Base-by-base conservation (phyloP, 2,329 filamentous ascomycete genomes). In the Thelonectria olida region DNA sequence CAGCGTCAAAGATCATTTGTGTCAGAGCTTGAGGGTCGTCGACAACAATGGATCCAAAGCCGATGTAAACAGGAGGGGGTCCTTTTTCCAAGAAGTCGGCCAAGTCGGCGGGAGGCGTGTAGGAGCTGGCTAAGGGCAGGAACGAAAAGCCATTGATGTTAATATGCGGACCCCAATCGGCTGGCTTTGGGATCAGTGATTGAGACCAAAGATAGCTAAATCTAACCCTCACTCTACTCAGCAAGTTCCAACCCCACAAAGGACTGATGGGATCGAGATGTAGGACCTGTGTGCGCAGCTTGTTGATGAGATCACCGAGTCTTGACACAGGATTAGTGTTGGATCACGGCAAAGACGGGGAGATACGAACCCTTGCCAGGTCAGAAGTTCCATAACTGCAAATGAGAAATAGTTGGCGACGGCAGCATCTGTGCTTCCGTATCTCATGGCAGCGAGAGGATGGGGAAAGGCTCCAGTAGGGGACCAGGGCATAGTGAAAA, bases 171-270 rank as follows among this genome's bases (percentile, higher is more conserved):
- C 79, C 82, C 88, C 88, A 90, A 65, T 90, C 88, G 4, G 78
- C 75, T 0, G 88, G 88, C 66, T 90, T 90, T 0, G 87, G 84
- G n/a, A 90, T 87, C 19, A 90, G 74, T 2, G 86, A 81, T 3
- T 88, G 84, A 0, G 88, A 90, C 90, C 90, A 92, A 67, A 89
- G 88, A 67, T 92, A 92, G 1, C 89, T 91, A 67, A 85, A 88
- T 0, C 90, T 90, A 6, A 92, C 82, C 19, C 81, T 82, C 20
- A 92, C 75, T 19, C 87, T 82, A 17, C 84, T 81, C 2, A 90
- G 76, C 74, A 92, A 85, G 12, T 87, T 86, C 10, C 88, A 88
- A 10, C 88, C 90, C 79, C 86, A 90, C 63, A 91, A 83, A 10
- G 87, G 81, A 65, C 86, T 89, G 56, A 92, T 81, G 0, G 86